Evolutionary conservation across 805 yeast species (phyloP).

Genomic region (Candida nitratophila): DNA sequence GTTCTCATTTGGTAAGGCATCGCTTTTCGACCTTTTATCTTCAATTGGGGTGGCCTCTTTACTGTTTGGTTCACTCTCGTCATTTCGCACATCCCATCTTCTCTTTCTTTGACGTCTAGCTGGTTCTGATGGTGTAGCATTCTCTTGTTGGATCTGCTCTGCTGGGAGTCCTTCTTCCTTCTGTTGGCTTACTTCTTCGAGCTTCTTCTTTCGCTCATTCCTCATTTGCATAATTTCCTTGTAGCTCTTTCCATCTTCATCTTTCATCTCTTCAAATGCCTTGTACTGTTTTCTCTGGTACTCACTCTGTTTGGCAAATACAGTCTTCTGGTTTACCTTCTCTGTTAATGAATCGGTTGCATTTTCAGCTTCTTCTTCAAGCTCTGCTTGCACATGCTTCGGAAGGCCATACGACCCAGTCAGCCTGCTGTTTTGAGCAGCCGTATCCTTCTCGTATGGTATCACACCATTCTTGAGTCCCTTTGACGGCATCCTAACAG

Average conservation of each 20-base stretch:
- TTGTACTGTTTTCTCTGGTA: constrained; percentile 36
- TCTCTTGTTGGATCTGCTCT: not conserved
- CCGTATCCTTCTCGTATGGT: not conserved
- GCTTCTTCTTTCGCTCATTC: constrained; percentile 32
- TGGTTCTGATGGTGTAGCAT: not conserved
- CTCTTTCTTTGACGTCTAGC: constrained; percentile 21
- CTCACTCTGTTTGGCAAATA: constrained; percentile 33
- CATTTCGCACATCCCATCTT: constrained; percentile 40
- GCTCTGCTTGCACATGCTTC: constrained; percentile 7
- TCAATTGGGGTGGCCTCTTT: constrained; percentile 6
- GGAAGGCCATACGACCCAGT: constrained; percentile 2
- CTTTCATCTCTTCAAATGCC: constrained; percentile 6
- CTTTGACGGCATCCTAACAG: not conserved
- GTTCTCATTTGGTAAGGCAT: not conserved
- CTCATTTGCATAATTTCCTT: constrained; percentile 35
- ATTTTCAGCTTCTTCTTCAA: constrained; percentile 14
- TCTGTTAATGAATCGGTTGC: constrained; percentile 16
- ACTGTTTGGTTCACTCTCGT: constrained; percentile 17
- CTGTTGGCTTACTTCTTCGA: constrained; percentile 14
- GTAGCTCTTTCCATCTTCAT: constrained; percentile 20
- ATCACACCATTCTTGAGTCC: not conserved
- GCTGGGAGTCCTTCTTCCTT: constrained; percentile 8
- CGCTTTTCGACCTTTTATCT: constrained; percentile 12
- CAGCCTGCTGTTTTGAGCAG: not conserved
- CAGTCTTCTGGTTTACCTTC: constrained; percentile 18